Evolutionary conservation across 1,139 yeast genomes (phyloP).

Genomic region (Debaryomycetaceae sp.): DNA sequence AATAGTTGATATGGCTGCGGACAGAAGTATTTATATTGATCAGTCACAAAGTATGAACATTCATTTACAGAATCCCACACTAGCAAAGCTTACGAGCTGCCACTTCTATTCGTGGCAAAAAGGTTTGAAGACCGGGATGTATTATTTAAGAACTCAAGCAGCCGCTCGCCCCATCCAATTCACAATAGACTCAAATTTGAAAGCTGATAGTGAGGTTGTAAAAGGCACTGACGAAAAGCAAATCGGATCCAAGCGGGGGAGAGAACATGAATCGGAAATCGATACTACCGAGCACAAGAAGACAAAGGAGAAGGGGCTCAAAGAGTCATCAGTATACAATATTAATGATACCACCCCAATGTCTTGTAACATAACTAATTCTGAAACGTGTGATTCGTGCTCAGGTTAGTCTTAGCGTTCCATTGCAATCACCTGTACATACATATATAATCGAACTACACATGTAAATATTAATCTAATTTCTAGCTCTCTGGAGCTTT

Average conservation of each 20-base stretch:
- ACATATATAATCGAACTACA: not conserved
- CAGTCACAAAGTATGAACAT: conserved; percentile 61
- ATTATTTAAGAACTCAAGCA: conserved; percentile 76
- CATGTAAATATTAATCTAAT: conserved; percentile 1
- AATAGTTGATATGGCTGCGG: conserved; percentile 59
- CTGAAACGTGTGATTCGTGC: conserved; percentile 45
- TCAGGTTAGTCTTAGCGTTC: conserved; percentile 28
- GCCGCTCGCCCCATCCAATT: conserved; percentile 93
- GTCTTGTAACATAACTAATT: conserved; percentile 34
- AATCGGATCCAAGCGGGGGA: not conserved
- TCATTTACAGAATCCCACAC: conserved; percentile 52
- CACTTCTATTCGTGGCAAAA: conserved; percentile 64
- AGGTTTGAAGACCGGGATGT: conserved; percentile 64
- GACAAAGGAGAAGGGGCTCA: not conserved
- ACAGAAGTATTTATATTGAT: conserved; percentile 57
- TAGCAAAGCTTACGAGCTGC: conserved; percentile 57
- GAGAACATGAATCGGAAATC: not conserved
- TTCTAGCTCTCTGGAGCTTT: conserved; percentile 18
- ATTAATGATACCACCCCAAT: conserved; percentile 35
- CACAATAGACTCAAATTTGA: conserved; percentile 55
- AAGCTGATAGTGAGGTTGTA: conserved; percentile 1
- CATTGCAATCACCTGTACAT: conserved; percentile 2
- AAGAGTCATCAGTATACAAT: conserved; percentile 10
- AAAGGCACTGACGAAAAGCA: conserved; percentile 1
- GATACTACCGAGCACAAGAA: not conserved